phyloP scores from a whole-genome alignment of 495 filamentous ascomycete genomes.

The Mytilinidion resinicola region DNA sequence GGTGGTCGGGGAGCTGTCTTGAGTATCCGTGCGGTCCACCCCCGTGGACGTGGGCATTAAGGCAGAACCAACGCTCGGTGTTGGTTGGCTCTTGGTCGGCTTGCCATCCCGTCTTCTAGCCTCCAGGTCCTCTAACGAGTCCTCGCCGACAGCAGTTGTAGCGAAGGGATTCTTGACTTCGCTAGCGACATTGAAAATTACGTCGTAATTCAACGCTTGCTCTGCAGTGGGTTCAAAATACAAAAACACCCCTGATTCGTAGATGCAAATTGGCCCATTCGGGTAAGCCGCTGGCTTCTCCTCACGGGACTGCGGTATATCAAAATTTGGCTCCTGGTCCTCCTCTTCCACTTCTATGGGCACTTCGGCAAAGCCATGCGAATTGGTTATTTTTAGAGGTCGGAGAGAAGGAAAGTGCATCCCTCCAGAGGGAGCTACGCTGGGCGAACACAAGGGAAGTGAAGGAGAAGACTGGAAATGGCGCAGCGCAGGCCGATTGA shows the following conservation, averaged over 20 bases:
- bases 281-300: constrained; percentile 88
- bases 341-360: constrained; percentile 26
- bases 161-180: constrained; percentile 87
- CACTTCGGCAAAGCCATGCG: constrained; percentile 32
- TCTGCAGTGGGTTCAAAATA: constrained; percentile 85
- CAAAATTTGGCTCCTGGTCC: constrained; percentile 67
- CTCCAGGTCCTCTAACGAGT: constrained; percentile 31
- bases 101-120: constrained; percentile 31
- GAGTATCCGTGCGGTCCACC: constrained; percentile 10
- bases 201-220: constrained; percentile 80
- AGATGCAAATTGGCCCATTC: constrained; percentile 84
- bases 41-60: constrained; percentile 11
- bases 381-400: constrained; percentile 27
- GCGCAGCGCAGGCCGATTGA: constrained; percentile 42
- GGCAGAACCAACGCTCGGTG: constrained; percentile 18
- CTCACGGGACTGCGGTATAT: constrained; percentile 68
- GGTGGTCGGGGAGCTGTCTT: constrained; percentile 33
- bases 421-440: constrained; percentile 52
- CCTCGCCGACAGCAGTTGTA: constrained; percentile 10
- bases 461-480: constrained; percentile 67
- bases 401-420: constrained; percentile 55
- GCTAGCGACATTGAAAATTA: constrained; percentile 90
- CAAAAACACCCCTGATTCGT: constrained; percentile 84
- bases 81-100: constrained; percentile 10
- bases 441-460: constrained; percentile 53